Percentiles rank a stretch among this genome's conserved stretches.
Conservation (phyloP, 2,329 filamentous ascomycete species). For the Colletotrichum nymphaeae region DNA sequence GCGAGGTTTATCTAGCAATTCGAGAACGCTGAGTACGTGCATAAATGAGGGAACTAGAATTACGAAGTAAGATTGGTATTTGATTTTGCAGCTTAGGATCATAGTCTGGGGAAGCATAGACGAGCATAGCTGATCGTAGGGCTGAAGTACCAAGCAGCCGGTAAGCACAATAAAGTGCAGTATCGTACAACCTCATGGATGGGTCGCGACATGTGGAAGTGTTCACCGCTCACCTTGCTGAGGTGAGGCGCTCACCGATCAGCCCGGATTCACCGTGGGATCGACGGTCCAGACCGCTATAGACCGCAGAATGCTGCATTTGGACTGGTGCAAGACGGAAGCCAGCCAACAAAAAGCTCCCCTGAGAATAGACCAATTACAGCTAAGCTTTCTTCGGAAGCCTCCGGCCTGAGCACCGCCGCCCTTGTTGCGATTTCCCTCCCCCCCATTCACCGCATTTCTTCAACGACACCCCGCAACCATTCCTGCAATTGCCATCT, state of each 20-base stretch:
- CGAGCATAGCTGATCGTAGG: too few species aligned
- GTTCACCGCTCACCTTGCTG: not conserved
- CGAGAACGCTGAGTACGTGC: too few species aligned
- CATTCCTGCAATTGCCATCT: not conserved
- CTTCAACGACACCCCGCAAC: not conserved
- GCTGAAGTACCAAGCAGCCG: too few species aligned
- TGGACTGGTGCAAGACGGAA: not conserved
- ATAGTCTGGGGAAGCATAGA: too few species aligned
- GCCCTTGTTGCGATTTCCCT: not conserved
- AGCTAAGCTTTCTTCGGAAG: not conserved
- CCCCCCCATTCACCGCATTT: not conserved
- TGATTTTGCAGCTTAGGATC: too few species aligned
- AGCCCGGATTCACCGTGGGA: not conserved
- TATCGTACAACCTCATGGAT: too few species aligned
- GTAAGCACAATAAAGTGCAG: too few species aligned
- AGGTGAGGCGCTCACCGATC: not conserved
- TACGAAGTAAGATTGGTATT: too few species aligned
- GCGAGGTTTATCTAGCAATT: too few species aligned
- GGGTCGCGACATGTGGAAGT: not conserved
- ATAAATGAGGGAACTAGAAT: too few species aligned
- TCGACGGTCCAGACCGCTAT: not conserved
- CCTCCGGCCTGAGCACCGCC: not conserved
- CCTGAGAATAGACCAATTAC: not conserved
- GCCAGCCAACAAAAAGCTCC: not conserved
- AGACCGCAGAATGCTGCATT: not conserved